A percentile compares a stretch with the other conserved stretches of the same genome.
Conservation (phyloP, 352 stramenopile species). For the Phytophthora lateralis region DNA sequence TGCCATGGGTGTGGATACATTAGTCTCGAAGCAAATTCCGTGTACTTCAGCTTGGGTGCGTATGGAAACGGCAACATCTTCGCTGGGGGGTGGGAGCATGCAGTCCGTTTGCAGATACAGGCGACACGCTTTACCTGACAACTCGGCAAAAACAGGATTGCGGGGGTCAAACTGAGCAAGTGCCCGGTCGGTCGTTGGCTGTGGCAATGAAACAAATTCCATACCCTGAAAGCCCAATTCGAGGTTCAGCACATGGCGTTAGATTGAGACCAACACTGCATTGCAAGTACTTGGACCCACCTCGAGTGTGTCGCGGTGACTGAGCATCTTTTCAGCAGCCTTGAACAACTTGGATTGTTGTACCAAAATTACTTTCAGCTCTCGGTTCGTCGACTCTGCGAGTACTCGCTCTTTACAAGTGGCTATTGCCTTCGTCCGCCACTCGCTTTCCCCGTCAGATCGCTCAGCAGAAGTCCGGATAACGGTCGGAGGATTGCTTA, state of each 20-base stretch:
- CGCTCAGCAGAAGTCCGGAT: neutral
- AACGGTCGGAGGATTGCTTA: neutral
- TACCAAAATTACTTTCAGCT: slow-evolving; percentile 16
- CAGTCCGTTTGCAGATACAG: slow-evolving; percentile 2
- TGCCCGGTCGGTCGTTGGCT: neutral
- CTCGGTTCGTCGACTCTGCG: slow-evolving; percentile 15
- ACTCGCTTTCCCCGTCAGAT: neutral
- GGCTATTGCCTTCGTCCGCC: neutral
- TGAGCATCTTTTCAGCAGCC: neutral
- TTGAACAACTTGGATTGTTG: slow-evolving; percentile 11
- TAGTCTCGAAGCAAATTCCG: neutral
- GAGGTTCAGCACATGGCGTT: neutral
- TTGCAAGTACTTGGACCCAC: neutral
- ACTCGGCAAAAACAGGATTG: neutral
- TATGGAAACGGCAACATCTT: neutral
- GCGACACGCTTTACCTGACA: neutral
- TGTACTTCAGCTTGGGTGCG: neutral
- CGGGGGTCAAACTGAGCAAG: neutral
- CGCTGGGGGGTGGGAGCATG: neutral
- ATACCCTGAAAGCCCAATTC: neutral
- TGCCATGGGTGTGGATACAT: neutral
- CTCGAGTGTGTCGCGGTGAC: neutral
- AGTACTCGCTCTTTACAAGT: slow-evolving; percentile 5
- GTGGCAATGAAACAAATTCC: neutral
- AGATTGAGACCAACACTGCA: neutral